These are phyloP conservation scores for Sporothrix curviconia DNA, from an alignment of 2,329 filamentous ascomycete species.

Conservation along the genomic window DNA sequence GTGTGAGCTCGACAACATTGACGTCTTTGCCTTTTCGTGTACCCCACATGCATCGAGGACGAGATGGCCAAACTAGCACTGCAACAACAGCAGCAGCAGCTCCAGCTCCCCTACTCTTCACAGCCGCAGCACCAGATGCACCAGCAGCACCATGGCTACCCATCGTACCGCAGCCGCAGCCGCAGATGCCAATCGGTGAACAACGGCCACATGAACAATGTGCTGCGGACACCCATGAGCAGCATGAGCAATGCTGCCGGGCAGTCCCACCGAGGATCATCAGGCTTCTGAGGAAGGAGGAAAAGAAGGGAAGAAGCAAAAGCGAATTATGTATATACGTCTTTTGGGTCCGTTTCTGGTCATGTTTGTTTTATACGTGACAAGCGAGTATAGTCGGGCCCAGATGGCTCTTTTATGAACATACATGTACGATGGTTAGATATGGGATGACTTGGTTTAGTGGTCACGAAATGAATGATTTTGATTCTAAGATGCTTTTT, in stretches of 20 bases:
- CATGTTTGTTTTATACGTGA: no score
- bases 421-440: no score
- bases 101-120: no score
- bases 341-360: no score
- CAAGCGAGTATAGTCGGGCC: no score
- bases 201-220: not conserved
- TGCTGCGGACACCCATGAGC: not conserved
- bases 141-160: not conserved
- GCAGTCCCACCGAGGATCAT: conserved; percentile 2
- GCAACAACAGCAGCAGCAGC: not conserved
- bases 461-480: no score
- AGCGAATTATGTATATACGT: not conserved
- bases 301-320: no score
- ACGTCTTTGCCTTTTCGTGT: conserved; percentile 95
- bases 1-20: conserved; percentile 81
- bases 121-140: not conserved
- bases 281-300: not conserved
- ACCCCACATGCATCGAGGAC: conserved; percentile 49
- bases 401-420: no score
- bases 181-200: no score
- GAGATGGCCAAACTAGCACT: not conserved
- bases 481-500: no score
- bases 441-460: no score
- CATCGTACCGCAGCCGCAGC: not conserved
- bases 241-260: conserved; percentile 1